Base-by-base conservation (phyloP, 2,329 filamentous ascomycete species). In the Drechmeria coniospora region DNA sequence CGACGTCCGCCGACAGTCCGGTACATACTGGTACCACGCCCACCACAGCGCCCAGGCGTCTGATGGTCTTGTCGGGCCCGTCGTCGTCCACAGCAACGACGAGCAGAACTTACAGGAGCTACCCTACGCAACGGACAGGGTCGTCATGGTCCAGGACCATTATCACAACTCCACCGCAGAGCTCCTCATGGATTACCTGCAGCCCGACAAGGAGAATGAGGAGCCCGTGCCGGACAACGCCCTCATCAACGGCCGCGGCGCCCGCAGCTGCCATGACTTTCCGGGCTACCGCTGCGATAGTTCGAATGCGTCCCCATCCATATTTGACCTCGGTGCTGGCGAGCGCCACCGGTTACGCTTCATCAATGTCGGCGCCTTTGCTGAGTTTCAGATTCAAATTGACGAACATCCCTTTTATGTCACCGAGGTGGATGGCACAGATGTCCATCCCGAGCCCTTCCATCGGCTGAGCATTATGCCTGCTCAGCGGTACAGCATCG, bases 101-200 rank as follows among this genome's bases (percentile, higher is more conserved):
- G 63, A 59, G 23, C 37, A 25, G 4, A 34, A 32, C 1, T 32
- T 44, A 12, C 43, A 50, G n/a, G 23, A 36, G 21, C 28, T 51
- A 4, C 34, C 37, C 2, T 53, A 53, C 23, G 40, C 35, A 7
- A 45, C 45, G 1, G 77, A 82, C 35, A 53, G 73, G 18, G 57
- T 76, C 0, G 44, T 82, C 12, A 76, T 78, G 36, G 51, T 83
- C n/a, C 74, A 72, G 12, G 78, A 83, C 40, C 78, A 78, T 59
- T 82, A 83, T 32, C 74, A 82, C 39, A 67, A 75, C 26, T 46
- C 57, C 8, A 63, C 60, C 1, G 54, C 51, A 1, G 51, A 56
- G 21, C 51, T 74, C 0, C 43, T 72, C 3, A 59, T 62, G 43
- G 52, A 62, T 12, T 73, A 74, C 33, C 60, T 78, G 22, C 61